Evolutionary conservation across 202 grass and related monocot species (phyloP).

Genomic region (Miscanthus sacchariflorus): DNA sequence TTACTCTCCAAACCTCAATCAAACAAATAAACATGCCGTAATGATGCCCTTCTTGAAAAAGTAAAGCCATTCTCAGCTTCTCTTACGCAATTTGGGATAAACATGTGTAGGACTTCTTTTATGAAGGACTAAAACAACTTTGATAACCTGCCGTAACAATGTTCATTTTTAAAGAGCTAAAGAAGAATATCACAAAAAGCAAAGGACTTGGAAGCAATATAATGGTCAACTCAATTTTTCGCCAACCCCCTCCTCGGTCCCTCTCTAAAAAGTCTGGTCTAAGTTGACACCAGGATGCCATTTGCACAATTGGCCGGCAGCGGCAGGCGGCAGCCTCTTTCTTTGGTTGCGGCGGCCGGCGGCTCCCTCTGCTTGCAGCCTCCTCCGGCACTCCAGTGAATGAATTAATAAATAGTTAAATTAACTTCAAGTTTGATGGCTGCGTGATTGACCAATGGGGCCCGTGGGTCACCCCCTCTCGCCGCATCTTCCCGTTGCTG

Average conservation of each 20-base stretch:
- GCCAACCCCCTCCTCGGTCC: not conserved
- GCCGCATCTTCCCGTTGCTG: not conserved
- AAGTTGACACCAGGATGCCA: not conserved
- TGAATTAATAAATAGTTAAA: not conserved
- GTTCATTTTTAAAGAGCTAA: not conserved
- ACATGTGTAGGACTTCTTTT: not conserved
- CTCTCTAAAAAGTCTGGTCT: not conserved
- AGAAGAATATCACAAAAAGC: not conserved
- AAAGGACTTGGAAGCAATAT: not conserved
- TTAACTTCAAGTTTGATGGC: slow-evolving; percentile 35
- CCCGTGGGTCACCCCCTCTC: not conserved
- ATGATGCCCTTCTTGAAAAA: no score
- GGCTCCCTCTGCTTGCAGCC: not conserved
- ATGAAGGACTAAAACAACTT: not conserved
- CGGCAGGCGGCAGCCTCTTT: not conserved
- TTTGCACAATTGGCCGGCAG: slow-evolving; percentile 22
- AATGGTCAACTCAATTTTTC: not conserved
- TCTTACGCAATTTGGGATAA: no score
- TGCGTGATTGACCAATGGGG: slow-evolving; percentile 28
- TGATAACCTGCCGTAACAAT: not conserved
- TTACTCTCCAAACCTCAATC: no score
- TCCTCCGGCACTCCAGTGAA: not conserved
- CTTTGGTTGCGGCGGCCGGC: not conserved
- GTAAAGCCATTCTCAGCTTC: no score
- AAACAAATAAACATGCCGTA: no score